Percentiles rank a stretch among this genome's conserved stretches.
Conservation (phyloP, 257 asterid genomes). For the Catharanthus roseus region DNA sequence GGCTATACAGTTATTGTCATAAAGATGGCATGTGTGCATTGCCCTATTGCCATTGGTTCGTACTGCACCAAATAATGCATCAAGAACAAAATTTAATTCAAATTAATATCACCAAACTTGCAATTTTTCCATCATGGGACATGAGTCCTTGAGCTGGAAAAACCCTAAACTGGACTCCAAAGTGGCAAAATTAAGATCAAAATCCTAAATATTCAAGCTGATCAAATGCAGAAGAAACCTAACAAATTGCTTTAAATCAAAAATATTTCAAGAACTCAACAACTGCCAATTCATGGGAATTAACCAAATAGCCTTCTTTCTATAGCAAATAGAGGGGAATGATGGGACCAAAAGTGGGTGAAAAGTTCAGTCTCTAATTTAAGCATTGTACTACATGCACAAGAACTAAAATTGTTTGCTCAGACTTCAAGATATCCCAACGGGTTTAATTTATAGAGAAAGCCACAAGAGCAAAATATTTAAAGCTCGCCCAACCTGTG, state of each 20-base stretch:
- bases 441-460: neutral
- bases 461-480: neutral
- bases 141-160: neutral
- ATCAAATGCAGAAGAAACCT: neutral
- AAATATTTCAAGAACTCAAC: neutral
- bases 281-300: neutral
- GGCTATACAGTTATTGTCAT: constrained; percentile 12
- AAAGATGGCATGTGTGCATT: constrained; percentile 29
- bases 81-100: neutral
- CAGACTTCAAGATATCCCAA: neutral
- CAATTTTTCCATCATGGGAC: neutral
- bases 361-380: neutral
- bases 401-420: neutral
- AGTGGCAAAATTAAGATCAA: neutral
- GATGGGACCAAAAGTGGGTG: neutral
- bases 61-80: constrained; percentile 6
- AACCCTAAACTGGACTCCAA: neutral
- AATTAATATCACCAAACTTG: neutral
- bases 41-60: constrained; percentile 2
- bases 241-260: neutral
- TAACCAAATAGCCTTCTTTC: neutral
- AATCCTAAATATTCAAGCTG: neutral
- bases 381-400: neutral
- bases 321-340: neutral
- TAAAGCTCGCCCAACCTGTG: neutral